Evolutionary conservation across 352 stramenopile genomes (phyloP).

Genomic region (Phytophthora capsici): DNA sequence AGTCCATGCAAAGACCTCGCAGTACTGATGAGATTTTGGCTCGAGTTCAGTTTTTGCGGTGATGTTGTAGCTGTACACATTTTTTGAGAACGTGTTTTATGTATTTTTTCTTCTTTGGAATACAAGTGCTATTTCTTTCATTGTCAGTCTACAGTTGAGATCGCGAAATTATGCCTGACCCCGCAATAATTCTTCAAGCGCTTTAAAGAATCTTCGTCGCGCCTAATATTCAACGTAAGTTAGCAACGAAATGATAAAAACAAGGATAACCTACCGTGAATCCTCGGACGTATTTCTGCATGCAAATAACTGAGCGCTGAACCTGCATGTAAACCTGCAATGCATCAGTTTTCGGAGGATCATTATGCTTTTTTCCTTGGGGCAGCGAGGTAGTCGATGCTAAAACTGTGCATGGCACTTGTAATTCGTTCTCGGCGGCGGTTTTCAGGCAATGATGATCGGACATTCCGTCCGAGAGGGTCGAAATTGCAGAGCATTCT

Average conservation of each 20-base stretch:
- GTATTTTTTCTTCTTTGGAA: no score
- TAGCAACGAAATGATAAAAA: background rate
- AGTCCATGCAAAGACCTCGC: conserved; percentile 45
- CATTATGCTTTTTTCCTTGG: background rate
- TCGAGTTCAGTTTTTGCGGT: conserved; percentile 18
- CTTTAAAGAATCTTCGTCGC: conserved; percentile 25
- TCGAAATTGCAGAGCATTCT: conserved; percentile 1
- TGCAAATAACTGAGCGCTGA: conserved; percentile 30
- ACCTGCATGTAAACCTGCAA: conserved; percentile 33
- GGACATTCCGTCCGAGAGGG: background rate
- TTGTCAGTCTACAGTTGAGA: no score
- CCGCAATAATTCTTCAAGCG: conserved; percentile 29
- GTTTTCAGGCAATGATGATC: background rate
- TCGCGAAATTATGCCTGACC: background rate
- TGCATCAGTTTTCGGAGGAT: conserved; percentile 16
- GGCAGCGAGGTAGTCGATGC: background rate
- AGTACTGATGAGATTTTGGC: conserved; percentile 39
- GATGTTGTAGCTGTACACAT: background rate
- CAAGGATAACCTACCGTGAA: conserved; percentile 28
- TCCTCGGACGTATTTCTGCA: conserved; percentile 35
- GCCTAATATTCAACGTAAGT: conserved; percentile 13
- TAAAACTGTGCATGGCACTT: background rate
- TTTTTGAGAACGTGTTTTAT: background rate
- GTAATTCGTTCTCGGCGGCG: conserved; percentile 12
- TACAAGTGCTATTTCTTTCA: no score